Evolutionary conservation across 108 stramenopile genomes (phyloP), one percentile per base, ranked within the genome.

Genomic region (Skeletonema grethae): DNA sequence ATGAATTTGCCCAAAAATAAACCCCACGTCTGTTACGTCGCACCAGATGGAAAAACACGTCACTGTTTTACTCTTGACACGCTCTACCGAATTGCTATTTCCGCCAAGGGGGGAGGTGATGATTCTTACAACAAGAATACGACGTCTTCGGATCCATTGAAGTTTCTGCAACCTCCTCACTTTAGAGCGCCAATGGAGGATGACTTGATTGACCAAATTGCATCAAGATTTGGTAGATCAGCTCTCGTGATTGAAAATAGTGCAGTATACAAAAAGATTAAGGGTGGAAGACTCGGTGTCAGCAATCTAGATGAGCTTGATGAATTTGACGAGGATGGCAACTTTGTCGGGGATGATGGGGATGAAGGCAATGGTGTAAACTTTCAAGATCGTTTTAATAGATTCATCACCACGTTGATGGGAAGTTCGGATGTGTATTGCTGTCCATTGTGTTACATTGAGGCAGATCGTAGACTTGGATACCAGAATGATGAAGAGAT

Each of bases 21-120:
- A 35, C 70, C 76, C 9, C 93, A 94, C 57, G 73, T 94, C 12
- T 94, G 93, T 48, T 91, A 72, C 67, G 41, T 91, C n/a, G 48
- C 87, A 13, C 87, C 89, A 0, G 90, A 91, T 67, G 86, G 84
- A 1, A 56, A 67, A 43, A 74, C 74, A 8, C 76, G 89, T 1
- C 88, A 89, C 63, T 94, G 93, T 67, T 94, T 90, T 70, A 64
- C 86, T n/a, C 53, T 94, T n/a, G 85, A 88, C 16, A 94, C 93
- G n/a, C 61, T 94, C 45, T 85, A 87, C 34, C 73, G 84, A 16
- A 87, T 90, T 57, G 92, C 92, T 3, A 72, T 89, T 4, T 78
- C 82, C 5, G 62, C 28, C 36, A 82, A 35, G 67, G 62, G 58
- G 3, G 84, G 79, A 50, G 16, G 57, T 16, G 73, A 70, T 41